Evolutionary conservation across 1,284 basidiomycete species (phyloP).

Genomic region (Ganoderma boninense): DNA sequence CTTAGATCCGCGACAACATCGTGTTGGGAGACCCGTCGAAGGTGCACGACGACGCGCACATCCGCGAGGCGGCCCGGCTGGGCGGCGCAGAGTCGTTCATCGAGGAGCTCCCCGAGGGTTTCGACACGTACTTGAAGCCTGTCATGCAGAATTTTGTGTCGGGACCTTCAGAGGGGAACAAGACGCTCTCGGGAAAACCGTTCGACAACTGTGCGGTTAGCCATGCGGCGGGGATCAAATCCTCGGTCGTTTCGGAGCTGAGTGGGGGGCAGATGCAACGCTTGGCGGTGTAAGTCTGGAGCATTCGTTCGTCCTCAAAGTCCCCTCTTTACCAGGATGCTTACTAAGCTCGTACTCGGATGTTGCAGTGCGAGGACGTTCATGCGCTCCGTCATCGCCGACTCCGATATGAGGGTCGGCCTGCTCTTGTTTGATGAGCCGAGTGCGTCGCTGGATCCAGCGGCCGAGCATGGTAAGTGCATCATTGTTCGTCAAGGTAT

Average conservation of each 20-base stretch:
- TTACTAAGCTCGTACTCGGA: background rate
- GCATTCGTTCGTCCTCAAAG: background rate
- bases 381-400: background rate
- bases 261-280: conserved; percentile 78
- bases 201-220: conserved; percentile 63
- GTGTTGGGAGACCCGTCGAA: conserved; percentile 68
- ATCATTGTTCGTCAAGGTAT: background rate
- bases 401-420: background rate
- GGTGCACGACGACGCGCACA: conserved; percentile 56
- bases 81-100: conserved; percentile 78
- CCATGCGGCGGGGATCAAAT: conserved; percentile 50
- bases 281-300: background rate
- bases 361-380: background rate
- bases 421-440: background rate
- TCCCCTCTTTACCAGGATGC: background rate
- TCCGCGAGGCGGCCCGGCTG: conserved; percentile 68
- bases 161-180: conserved; percentile 66
- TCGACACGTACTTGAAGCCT: conserved; percentile 75
- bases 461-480: conserved; percentile 69
- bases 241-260: conserved; percentile 45
- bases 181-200: conserved; percentile 62
- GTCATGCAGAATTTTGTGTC: conserved; percentile 74
- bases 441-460: conserved; percentile 45
- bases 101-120: conserved; percentile 66
- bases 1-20: conserved; percentile 79